Conservation (phyloP, 2,329 filamentous ascomycete species). For the Pseudocercospora cruenta region DNA sequence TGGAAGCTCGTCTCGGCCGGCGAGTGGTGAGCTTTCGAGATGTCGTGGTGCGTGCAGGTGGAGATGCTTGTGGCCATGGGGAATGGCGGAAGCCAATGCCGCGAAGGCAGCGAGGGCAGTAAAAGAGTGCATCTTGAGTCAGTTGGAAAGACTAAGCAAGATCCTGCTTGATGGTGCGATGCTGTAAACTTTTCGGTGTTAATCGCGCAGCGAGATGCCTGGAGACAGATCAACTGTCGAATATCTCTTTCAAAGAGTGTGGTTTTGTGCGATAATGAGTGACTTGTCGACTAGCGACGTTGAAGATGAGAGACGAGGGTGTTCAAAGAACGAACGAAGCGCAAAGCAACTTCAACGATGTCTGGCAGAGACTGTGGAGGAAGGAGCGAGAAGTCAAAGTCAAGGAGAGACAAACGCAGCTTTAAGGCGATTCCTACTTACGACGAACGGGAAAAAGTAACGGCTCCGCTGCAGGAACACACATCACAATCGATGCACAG, state of each 20-base stretch:
- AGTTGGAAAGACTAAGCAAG: not conserved
- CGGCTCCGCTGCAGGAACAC: not conserved
- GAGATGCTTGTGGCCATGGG: conserved; percentile 20
- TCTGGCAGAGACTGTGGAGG: conserved; percentile 6
- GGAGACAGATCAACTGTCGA: conserved; percentile 17
- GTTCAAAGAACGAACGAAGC: conserved; percentile 19
- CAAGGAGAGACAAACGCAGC: not conserved
- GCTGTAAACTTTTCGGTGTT: conserved; percentile 3
- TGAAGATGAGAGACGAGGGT: conserved; percentile 14
- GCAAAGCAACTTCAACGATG: conserved; percentile 15
- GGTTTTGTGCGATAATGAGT: conserved; percentile 20
- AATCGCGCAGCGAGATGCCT: not conserved
- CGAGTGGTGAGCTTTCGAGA: conserved; percentile 14
- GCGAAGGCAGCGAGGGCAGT: conserved; percentile 17
- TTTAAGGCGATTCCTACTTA: conserved; percentile 1
- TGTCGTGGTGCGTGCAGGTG: conserved; percentile 19
- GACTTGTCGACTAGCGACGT: conserved; percentile 29
- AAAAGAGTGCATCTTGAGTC: conserved; percentile 19
- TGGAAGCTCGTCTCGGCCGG: conserved; percentile 24
- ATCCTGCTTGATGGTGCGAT: not conserved
- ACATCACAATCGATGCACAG: not conserved
- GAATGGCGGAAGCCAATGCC: conserved; percentile 21
- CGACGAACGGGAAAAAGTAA: not conserved
- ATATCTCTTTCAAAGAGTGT: conserved; percentile 19
- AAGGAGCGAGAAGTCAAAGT: not conserved